A percentile compares a stretch with the other conserved stretches of the same genome.
phyloP scores from a whole-genome alignment of 75 land plant species.

The Selaginella moellendorffii region DNA sequence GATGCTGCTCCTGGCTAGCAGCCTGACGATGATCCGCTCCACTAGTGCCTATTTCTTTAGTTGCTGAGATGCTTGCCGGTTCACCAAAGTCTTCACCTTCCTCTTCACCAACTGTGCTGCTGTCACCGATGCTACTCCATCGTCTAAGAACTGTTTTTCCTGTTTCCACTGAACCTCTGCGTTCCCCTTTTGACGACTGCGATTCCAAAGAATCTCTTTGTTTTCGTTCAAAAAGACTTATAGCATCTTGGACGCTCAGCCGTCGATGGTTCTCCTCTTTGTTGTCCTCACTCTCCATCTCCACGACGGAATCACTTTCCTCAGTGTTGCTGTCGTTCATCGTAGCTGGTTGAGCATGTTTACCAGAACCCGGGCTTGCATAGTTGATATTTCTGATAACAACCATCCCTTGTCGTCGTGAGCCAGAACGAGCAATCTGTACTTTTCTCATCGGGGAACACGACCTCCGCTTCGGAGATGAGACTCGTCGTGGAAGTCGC shows the following conservation, averaged over 20 bases:
- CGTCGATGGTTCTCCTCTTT: slow-evolving; percentile 14
- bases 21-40: too few species aligned
- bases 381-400: slow-evolving; percentile 86
- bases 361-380: slow-evolving; percentile 36
- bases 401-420: slow-evolving; percentile 45
- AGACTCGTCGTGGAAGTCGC: slow-evolving; percentile 24
- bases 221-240: slow-evolving; percentile 26
- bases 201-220: slow-evolving; percentile 19
- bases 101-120: neutral
- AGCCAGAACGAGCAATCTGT: slow-evolving; percentile 39
- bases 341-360: too few species aligned
- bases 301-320: slow-evolving; percentile 17
- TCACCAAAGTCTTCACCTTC: neutral
- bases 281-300: slow-evolving; percentile 31
- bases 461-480: slow-evolving; percentile 55
- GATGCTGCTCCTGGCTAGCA: too few species aligned
- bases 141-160: slow-evolving; percentile 24
- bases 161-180: slow-evolving; percentile 15
- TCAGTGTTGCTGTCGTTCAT: slow-evolving; percentile 32
- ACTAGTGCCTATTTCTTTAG: too few species aligned
- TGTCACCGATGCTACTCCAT: slow-evolving; percentile 11
- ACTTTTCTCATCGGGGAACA: slow-evolving; percentile 80
- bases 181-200: slow-evolving; percentile 16
- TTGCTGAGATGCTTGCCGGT: too few species aligned
- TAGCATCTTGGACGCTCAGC: slow-evolving; percentile 73